Base-by-base conservation (phyloP, 1,139 yeast genomes). In the Suhomyces bokatorum region DNA sequence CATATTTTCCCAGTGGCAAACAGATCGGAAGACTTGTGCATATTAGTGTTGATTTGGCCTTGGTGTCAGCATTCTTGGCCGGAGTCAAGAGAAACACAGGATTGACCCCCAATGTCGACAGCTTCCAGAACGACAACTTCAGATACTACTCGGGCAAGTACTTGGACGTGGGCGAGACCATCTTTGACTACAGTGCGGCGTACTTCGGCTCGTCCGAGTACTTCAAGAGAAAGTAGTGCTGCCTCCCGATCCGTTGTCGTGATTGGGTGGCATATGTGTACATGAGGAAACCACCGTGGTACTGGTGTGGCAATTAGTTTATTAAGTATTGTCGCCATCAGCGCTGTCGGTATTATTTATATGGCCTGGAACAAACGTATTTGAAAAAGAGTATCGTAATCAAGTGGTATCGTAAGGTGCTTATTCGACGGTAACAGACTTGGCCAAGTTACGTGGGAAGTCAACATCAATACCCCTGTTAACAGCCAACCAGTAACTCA, bases 361-460 rank as follows among this genome's bases (percentile, higher is more conserved):
- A 32, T 22, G 13, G 38, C 44, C 40, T 32, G 35, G 36, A 16
- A 29, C 35, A 42, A 41, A 37, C 40, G 36, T 41, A 37, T 37
- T 26, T 40, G 32, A 37, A 37, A 15, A 33, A 42, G 30, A 35
- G 39, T 39, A 36, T 41, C 44, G 40, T 42, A 29, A 42, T 29
- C 16, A 22, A 20, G 24, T 16, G 42, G 38, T 39, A 35, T 40
- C 41, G 35, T 42, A 35, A 24, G 20, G 14, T 29, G 41, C 38
- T 52, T 77, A 87, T 73, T 85, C 98, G 52, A 95, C 99, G 43
- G 99, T 95, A 48, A 95, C 99, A 38, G 96, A 85, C 77, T 95
- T 95, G 53, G 99, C 99, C 73, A 95, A 80, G 74, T 95, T 95
- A 73, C 99, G 85, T 57, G 99, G 99, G 82, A 93, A 93, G 68